These are phyloP conservation scores for Aspergillus proliferans DNA, from an alignment of 2,329 filamentous ascomycete genomes.

Conservation along the genomic window DNA sequence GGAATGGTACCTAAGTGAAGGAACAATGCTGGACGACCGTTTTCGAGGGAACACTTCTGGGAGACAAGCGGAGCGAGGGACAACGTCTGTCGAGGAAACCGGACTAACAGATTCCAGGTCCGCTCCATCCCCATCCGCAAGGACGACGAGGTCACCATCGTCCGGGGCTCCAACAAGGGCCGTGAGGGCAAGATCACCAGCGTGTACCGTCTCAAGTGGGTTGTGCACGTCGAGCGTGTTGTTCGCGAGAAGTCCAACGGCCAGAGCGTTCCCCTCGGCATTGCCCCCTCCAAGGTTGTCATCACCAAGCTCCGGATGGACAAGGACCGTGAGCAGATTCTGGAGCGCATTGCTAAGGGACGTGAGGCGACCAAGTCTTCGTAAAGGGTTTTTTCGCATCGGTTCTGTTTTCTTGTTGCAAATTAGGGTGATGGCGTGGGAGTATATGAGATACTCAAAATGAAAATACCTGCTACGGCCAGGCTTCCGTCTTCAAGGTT, in stretches of 20 bases:
- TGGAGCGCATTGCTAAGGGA: slow-evolving; percentile 43
- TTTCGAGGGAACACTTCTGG: neutral
- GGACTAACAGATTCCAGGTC: slow-evolving; percentile 52
- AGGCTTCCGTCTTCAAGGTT: slow-evolving; percentile 9
- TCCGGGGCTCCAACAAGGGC: slow-evolving; percentile 92
- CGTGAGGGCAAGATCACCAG: slow-evolving; percentile 97
- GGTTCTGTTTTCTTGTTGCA: slow-evolving; percentile 42
- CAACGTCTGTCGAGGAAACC: neutral
- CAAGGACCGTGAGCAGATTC: slow-evolving; percentile 46
- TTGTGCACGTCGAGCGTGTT: slow-evolving; percentile 95
- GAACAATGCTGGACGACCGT: neutral
- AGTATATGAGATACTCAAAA: slow-evolving; percentile 14
- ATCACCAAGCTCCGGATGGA: slow-evolving; percentile 97
- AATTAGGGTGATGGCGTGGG: slow-evolving; percentile 11
- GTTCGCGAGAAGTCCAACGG: slow-evolving; percentile 95
- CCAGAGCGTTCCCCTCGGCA: slow-evolving; percentile 88
- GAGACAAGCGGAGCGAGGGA: too few species aligned
- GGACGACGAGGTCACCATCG: slow-evolving; percentile 90
- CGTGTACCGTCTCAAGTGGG: slow-evolving; percentile 97
- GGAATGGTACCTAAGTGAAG: neutral
- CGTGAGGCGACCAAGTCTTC: slow-evolving; percentile 18
- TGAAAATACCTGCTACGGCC: slow-evolving; percentile 13
- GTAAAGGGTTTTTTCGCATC: slow-evolving; percentile 5
- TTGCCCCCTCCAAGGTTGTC: slow-evolving; percentile 95
- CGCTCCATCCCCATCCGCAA: slow-evolving; percentile 95